Conservation (phyloP, 164 flowering plant genomes). For the Piper betle region DNA sequence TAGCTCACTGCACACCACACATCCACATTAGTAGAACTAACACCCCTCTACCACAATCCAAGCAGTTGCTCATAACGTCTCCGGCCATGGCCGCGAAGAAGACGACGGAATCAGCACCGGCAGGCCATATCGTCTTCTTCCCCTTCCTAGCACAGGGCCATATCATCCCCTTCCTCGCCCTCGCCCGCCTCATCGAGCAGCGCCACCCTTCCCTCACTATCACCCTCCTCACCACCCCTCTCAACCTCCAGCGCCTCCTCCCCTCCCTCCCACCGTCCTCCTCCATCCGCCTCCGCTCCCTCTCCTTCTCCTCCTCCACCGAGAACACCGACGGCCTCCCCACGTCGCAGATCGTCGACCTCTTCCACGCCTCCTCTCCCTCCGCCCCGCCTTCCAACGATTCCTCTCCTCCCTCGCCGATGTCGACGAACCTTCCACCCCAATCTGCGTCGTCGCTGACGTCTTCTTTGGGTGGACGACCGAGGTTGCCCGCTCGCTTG, state of each 20-base stretch:
- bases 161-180: slow-evolving; percentile 4
- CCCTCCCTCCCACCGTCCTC: neutral
- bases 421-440: neutral
- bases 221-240: slow-evolving; percentile 12
- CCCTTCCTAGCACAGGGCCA: slow-evolving; percentile 11
- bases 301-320: slow-evolving; percentile 9
- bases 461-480: slow-evolving; percentile 6
- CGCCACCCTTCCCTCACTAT: neutral
- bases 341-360: too few species aligned
- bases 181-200: slow-evolving; percentile 2
- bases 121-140: slow-evolving; percentile 2
- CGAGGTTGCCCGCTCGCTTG: slow-evolving; percentile 3
- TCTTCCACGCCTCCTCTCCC: slow-evolving; percentile 6
- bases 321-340: slow-evolving; percentile 5
- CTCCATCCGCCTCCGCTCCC: slow-evolving; percentile 5
- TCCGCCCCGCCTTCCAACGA: slow-evolving; percentile 8
- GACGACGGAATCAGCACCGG: neutral
- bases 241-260: slow-evolving; percentile 6
- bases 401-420: neutral
- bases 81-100: neutral
- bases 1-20: too few species aligned
- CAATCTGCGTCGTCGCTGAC: slow-evolving; percentile 11
- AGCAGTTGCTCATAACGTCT: too few species aligned
- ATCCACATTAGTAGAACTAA: too few species aligned
- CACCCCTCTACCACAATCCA: too few species aligned